Base-by-base conservation (phyloP, 371 early-diverging fungal genomes). In the Apophysomyces variabilis region DNA sequence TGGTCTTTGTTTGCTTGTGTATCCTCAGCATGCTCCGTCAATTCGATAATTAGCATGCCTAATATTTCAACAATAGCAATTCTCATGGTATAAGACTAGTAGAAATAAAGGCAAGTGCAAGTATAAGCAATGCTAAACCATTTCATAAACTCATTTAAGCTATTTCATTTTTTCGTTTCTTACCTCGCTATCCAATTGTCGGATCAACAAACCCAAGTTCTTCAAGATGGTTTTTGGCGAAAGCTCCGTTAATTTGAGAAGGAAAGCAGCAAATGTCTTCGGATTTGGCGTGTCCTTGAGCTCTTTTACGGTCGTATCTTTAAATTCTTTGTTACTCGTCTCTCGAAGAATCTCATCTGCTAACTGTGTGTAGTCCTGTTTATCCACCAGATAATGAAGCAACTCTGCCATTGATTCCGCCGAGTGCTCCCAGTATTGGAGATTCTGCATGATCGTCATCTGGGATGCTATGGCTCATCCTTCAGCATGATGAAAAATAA, bases 351-450 rank as follows among this genome's bases (percentile, higher is more conserved):
- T 85, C 63, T 89, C 92, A 71, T 96, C 96, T 0, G 87, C 83
- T 45, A 99, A 70, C 60, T 88, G 89, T 56, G 87, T 79, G 64
- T 90, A 85, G 35, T 90, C 89, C 66, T 89, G 87, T 38, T 89
- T 70, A 5, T 86, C 84, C 35, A 84, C 80, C 45, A 93, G 68
- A 64, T 84, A 75, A 32, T 87, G 82, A 43, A 98, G 68, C 1
- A 97, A 80, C 46, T 94, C 93, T 0, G 98, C 98, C 90, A 96
- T 92, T 14, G 90, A 84, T 69, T 99, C 97, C 35, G 94, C 86
- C 21, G 96, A 85, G 66, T 96, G 93, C 57, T 98, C 98, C 83
- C 89, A 95, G 69, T 96, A 96, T 65, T 93, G 92, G 43, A 98
- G 79, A 69, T 93, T 90, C 67, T 97, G 95, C 61, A 92, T 84